Percentiles rank a stretch among this genome's conserved stretches.
Evolutionary conservation across 83 land plant species (phyloP).

Genomic region (Larix sibirica): DNA sequence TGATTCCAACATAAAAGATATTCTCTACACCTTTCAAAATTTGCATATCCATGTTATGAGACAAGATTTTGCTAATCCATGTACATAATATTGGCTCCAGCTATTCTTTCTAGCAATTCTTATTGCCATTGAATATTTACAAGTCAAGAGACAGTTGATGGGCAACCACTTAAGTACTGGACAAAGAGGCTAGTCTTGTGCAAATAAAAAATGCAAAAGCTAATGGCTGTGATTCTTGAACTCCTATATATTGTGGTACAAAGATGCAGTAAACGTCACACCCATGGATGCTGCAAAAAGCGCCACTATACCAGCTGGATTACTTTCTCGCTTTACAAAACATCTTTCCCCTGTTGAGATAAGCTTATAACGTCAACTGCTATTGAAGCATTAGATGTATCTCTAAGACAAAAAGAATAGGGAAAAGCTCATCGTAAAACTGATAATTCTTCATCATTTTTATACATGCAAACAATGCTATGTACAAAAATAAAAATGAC

Average conservation of each 20-base stretch:
- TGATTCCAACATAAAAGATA: no score
- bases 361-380: background rate
- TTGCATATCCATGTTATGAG: no score
- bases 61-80: no score
- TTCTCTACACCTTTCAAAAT: no score
- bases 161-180: no score
- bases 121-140: no score
- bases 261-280: constrained; percentile 49
- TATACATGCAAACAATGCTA: background rate
- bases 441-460: constrained; percentile 1
- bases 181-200: no score
- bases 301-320: constrained; percentile 50
- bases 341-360: constrained; percentile 41
- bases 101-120: no score
- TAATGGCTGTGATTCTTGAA: no score
- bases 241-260: constrained; percentile 25
- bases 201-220: no score
- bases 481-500: background rate
- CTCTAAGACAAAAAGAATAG: background rate
- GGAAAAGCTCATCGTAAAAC: background rate
- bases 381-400: background rate
- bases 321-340: constrained; percentile 43
- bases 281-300: constrained; percentile 57
- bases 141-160: no score
- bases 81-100: no score